A percentile compares a stretch with the other conserved stretches of the same genome.
Evolutionary conservation across 1,284 basidiomycete species (phyloP).

Genomic region (Heterobasidion annosum): DNA sequence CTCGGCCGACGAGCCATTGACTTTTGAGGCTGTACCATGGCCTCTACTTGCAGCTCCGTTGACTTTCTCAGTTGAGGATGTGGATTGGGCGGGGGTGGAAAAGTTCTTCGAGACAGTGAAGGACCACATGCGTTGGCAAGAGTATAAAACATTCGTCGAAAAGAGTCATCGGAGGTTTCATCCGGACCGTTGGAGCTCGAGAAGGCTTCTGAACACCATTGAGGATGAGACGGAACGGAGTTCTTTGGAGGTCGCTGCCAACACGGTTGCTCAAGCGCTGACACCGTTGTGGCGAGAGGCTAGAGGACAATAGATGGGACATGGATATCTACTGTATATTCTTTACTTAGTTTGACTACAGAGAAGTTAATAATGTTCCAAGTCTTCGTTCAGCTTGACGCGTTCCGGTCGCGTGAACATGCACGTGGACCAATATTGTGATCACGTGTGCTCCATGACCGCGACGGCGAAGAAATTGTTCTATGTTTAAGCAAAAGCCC

Average conservation of each 20-base stretch:
- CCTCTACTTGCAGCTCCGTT: slow-evolving; percentile 49
- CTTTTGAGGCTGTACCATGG: slow-evolving; percentile 61
- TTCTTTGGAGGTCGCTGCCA: slow-evolving; percentile 50
- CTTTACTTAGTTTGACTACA: background rate
- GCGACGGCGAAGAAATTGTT: no score
- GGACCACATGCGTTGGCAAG: slow-evolving; percentile 41
- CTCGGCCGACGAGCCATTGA: slow-evolving; percentile 35
- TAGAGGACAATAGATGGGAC: slow-evolving; percentile 13
- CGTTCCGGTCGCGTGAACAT: no score
- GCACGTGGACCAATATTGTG: no score
- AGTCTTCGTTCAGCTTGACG: no score
- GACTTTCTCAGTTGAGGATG: slow-evolving; percentile 45
- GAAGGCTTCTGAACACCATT: slow-evolving; percentile 42
- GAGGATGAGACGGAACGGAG: slow-evolving; percentile 40
- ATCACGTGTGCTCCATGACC: no score
- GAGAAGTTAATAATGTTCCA: background rate
- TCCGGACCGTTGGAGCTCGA: slow-evolving; percentile 55
- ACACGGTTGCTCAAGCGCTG: slow-evolving; percentile 51
- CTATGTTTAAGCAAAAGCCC: no score
- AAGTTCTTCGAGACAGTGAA: slow-evolving; percentile 52
- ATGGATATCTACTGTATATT: background rate
- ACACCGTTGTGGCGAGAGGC: slow-evolving; percentile 48
- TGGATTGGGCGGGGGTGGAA: slow-evolving; percentile 62
- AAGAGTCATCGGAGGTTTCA: slow-evolving; percentile 63
- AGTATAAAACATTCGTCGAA: slow-evolving; percentile 55